phyloP scores from a whole-genome alignment of 2,329 filamentous ascomycete genomes.

The Stromatinia cepivora region DNA sequence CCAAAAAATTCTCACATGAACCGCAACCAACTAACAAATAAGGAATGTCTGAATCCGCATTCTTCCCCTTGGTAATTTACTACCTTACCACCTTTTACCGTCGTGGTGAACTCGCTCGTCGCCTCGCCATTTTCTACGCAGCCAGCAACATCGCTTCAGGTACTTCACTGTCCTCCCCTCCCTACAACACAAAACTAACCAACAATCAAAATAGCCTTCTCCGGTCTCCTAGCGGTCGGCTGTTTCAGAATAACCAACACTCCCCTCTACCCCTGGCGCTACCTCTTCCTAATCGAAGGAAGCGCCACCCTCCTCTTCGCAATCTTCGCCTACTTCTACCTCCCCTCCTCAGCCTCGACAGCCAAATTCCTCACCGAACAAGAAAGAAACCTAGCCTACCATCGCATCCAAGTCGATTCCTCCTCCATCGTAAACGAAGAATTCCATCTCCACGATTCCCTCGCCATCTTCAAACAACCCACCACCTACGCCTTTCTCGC shows the following conservation, averaged over 20 bases:
- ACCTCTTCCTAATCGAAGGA: slow-evolving; percentile 52
- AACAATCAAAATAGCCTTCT: slow-evolving; percentile 50
- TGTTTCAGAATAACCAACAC: slow-evolving; percentile 56
- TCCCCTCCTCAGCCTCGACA: slow-evolving; percentile 40
- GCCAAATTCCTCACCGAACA: slow-evolving; percentile 39
- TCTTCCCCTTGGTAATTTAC: slow-evolving; percentile 66
- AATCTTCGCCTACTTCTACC: slow-evolving; percentile 42
- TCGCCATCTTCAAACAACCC: slow-evolving; percentile 53
- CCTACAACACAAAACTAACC: neutral
- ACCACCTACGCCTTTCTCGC: slow-evolving; percentile 48
- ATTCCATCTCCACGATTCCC: slow-evolving; percentile 52
- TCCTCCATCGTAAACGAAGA: slow-evolving; percentile 60
- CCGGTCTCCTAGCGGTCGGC: slow-evolving; percentile 41
- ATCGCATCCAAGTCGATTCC: slow-evolving; percentile 54
- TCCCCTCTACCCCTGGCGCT: slow-evolving; percentile 51
- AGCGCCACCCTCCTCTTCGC: slow-evolving; percentile 32
- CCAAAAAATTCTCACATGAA: neutral
- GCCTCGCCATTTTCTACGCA: slow-evolving; percentile 69
- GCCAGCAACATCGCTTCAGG: slow-evolving; percentile 1
- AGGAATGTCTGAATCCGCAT: slow-evolving; percentile 62
- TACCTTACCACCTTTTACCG: slow-evolving; percentile 67
- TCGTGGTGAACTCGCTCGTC: slow-evolving; percentile 67
- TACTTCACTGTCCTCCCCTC: neutral
- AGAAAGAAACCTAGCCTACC: slow-evolving; percentile 41
- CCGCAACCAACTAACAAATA: slow-evolving; percentile 13